phyloP scores from a whole-genome alignment of 1,284 basidiomycete species.

The Singerocomus inundabilis region DNA sequence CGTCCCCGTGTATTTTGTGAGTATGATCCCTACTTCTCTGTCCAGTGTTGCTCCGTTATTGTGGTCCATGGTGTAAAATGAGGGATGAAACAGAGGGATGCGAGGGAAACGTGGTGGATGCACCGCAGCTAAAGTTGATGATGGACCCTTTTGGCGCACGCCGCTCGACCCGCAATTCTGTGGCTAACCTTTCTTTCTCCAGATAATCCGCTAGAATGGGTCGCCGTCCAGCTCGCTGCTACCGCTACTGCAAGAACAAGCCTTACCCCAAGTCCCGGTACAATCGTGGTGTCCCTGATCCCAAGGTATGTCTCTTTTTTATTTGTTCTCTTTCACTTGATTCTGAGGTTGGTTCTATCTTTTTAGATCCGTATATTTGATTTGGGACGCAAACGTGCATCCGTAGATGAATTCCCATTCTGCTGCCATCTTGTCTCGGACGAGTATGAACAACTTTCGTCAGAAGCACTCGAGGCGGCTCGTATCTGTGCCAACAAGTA shows the following conservation, averaged over 20 bases:
- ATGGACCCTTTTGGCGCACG: too few relatives aligned
- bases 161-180: not conserved
- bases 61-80: not conserved
- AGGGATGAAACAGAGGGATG: not conserved
- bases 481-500: conserved; percentile 99
- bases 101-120: conserved; percentile 16
- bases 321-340: not conserved
- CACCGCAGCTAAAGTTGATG: conserved; percentile 5
- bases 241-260: conserved; percentile 99
- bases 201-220: conserved; percentile 58
- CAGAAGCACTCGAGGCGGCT: conserved; percentile 96
- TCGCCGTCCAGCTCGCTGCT: conserved; percentile 94
- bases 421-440: conserved; percentile 96
- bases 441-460: conserved; percentile 97
- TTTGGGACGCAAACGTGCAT: conserved; percentile 92
- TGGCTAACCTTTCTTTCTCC: conserved; percentile 9
- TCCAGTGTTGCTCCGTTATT: not conserved
- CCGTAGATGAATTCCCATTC: conserved; percentile 97
- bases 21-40: not conserved
- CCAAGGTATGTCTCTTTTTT: conserved; percentile 57
- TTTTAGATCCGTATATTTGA: conserved; percentile 88
- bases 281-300: conserved; percentile 97
- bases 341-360: not conserved
- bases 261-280: conserved; percentile 93
- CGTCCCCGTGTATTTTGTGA: conserved; percentile 24